These are phyloP conservation scores for Arabidopsis hybrid DNA, from an alignment of 441 rosid species.

Conservation along the genomic window DNA sequence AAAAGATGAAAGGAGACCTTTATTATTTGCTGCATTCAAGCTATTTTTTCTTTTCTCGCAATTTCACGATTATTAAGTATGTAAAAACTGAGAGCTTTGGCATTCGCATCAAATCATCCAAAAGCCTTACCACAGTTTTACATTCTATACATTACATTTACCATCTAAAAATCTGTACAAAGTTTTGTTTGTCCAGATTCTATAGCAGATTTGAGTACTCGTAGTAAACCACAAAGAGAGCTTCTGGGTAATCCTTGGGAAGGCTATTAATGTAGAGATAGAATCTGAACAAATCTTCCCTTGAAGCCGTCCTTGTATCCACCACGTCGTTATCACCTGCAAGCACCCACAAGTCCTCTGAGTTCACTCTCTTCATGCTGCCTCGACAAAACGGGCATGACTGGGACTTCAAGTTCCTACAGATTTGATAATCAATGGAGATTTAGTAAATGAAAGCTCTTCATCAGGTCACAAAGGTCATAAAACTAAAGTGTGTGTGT, in stretches of 20 bases:
- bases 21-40: slow-evolving; percentile 25
- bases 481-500: neutral
- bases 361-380: slow-evolving; percentile 92
- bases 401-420: slow-evolving; percentile 90
- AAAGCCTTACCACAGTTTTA: slow-evolving; percentile 34
- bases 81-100: slow-evolving; percentile 43
- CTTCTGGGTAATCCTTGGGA: slow-evolving; percentile 86
- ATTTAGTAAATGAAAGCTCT: slow-evolving; percentile 18
- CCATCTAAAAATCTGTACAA: slow-evolving; percentile 44
- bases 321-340: slow-evolving; percentile 86
- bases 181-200: slow-evolving; percentile 33
- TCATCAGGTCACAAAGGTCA: neutral
- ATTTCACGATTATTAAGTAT: slow-evolving; percentile 14
- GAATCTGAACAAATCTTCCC: slow-evolving; percentile 80
- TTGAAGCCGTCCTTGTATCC: slow-evolving; percentile 68
- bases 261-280: slow-evolving; percentile 83
- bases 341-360: slow-evolving; percentile 98
- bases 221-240: slow-evolving; percentile 88
- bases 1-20: slow-evolving; percentile 12
- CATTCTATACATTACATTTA: slow-evolving; percentile 39
- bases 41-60: neutral
- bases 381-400: slow-evolving; percentile 99
- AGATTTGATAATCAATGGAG: slow-evolving; percentile 24
- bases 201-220: slow-evolving; percentile 58
- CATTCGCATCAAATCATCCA: slow-evolving; percentile 34